These are phyloP conservation scores for Verticillium tricorpus DNA, from an alignment of 2,329 filamentous ascomycete species.

Conservation along the genomic window DNA sequence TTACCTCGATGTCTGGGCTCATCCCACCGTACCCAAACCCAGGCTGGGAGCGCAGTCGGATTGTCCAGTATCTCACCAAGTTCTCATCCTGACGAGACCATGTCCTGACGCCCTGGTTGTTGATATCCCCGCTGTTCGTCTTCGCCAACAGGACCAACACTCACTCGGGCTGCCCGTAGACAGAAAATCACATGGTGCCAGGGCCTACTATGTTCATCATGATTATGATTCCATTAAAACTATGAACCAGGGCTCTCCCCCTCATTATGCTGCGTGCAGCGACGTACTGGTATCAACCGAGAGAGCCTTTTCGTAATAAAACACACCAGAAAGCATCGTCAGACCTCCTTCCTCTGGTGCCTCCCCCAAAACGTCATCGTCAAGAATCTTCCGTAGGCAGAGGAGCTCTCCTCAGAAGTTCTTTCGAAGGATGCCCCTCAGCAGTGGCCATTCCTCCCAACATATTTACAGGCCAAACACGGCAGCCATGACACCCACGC, in stretches of 20 bases:
- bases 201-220: background rate
- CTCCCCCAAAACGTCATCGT: background rate
- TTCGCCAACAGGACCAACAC: background rate
- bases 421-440: too few species aligned
- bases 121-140: background rate
- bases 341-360: background rate
- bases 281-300: background rate
- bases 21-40: background rate
- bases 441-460: too few species aligned
- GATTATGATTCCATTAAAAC: background rate
- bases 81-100: too few species aligned
- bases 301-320: background rate
- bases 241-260: background rate
- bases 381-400: too few species aligned
- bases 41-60: background rate
- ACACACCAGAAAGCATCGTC: background rate
- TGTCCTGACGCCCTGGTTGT: too few species aligned
- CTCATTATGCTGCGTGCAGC: background rate
- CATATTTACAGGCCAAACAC: conserved; percentile 2
- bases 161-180: too few species aligned
- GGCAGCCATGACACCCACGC: background rate
- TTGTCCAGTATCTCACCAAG: background rate
- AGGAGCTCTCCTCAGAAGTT: background rate
- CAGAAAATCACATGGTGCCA: too few species aligned
- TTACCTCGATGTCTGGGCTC: background rate